Base-by-base conservation (phyloP, 306 rosid genomes). In the Rubus idaeus region DNA sequence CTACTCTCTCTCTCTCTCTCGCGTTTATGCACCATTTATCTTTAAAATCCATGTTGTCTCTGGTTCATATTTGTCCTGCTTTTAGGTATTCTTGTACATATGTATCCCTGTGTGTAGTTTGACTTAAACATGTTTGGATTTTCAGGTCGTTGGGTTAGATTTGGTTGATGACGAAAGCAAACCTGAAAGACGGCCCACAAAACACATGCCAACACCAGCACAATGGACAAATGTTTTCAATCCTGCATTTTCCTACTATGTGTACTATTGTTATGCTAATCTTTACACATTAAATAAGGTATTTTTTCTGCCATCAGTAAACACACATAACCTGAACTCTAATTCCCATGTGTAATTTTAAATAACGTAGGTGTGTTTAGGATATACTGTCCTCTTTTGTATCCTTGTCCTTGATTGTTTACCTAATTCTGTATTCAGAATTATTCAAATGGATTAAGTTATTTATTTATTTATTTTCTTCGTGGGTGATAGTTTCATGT, bases 101-200 rank as follows among this genome's bases (percentile, higher is more conserved):
- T 66, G 14, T 80, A 55, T 75, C 8, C 50, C 37, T 77, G 16
- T 26, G 35, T 62, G 20, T 66, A 58, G 35, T 52, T 61, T 10
- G 58, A 74, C 26, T 61, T 58, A 35, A 58, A 44, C 4, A 46
- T 62, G 47, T 70, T 74, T 61, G 75, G 76, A 73, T 65, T 56
- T 87, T 71, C 71, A 94, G 98, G 96, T 94, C 73, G 98, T 94
- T 72, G 98, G 98, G 66, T 84, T 91, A 84, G 98, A 94, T 86
- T 87, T 94, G 87, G 98, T 94, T 81, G 98, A 94, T 70, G 98
- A 94, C 71, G 98, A 94, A 80, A 94, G 89, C 88, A 91, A 94
- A 79, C 97, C 98, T 66, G 97, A 94, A 87, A 88, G 98, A 70
- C 96, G 98, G n/a, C 97, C 98, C 8, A 94, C 98, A 75, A 94